Conservation (phyloP, 225 moss, liverwort and hornwort species). For the Lunularia cruciata region DNA sequence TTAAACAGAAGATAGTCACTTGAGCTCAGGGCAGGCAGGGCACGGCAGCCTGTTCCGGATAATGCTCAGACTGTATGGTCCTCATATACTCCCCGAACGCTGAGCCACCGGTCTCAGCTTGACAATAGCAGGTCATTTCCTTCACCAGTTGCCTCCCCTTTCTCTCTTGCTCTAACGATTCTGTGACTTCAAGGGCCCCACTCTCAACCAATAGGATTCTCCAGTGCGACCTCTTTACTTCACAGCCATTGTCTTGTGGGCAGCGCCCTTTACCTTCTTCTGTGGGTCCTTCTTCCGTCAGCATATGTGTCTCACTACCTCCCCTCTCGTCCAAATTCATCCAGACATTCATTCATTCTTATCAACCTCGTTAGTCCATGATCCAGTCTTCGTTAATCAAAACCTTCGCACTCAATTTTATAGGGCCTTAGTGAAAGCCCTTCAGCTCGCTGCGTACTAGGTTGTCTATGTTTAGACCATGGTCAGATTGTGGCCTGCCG, state of each 20-base stretch:
- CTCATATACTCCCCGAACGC: slow-evolving; percentile 10
- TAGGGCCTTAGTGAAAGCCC: no score
- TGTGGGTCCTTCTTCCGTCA: not conserved
- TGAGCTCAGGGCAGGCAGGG: not conserved
- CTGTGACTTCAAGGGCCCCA: slow-evolving; percentile 1
- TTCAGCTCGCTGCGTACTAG: no score
- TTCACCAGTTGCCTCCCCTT: not conserved
- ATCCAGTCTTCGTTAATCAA: no score
- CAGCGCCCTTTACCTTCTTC: not conserved
- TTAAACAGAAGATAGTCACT: no score
- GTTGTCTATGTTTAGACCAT: no score
- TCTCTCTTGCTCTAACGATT: not conserved
- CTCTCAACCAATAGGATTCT: slow-evolving; percentile 3
- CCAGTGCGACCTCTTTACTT: slow-evolving; percentile 1
- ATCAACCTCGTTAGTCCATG: no score
- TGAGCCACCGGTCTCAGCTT: not conserved
- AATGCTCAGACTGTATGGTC: slow-evolving; percentile 29
- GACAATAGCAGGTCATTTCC: not conserved
- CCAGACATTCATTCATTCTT: slow-evolving; percentile 21
- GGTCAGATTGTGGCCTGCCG: no score
- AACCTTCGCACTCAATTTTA: no score
- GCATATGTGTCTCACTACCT: not conserved
- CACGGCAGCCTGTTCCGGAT: slow-evolving; percentile 13
- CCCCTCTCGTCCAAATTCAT: slow-evolving; percentile 10
- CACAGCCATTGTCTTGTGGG: slow-evolving; percentile 19